These are phyloP conservation scores for Besnoitia besnoiti DNA, from an alignment of 169 alveolate genomes.

Conservation along the genomic window DNA sequence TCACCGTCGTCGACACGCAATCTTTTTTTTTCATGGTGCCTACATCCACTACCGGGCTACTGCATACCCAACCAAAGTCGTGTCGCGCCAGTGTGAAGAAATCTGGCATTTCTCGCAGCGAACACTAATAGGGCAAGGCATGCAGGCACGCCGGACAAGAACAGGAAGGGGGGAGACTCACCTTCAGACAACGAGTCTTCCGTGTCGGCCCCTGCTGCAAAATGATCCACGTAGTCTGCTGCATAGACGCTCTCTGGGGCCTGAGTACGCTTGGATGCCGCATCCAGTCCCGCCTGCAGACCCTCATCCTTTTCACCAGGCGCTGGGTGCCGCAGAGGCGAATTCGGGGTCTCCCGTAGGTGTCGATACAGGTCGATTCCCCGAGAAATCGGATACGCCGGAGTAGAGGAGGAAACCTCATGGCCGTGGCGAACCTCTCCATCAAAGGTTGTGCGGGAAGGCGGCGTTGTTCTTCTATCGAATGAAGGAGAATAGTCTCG, in stretches of 20 bases:
- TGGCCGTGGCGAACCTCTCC: not conserved
- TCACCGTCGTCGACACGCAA: too few species aligned
- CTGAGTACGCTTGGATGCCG: not conserved
- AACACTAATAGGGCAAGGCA: not conserved
- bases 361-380: not conserved
- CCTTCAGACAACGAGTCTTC: not conserved
- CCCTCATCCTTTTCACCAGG: not conserved
- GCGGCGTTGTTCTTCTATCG: not conserved
- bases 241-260: not conserved
- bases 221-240: not conserved
- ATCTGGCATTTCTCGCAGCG: too few species aligned
- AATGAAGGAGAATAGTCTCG: not conserved
- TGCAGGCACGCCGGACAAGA: not conserved
- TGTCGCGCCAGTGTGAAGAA: too few species aligned
- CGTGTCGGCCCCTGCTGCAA: not conserved
- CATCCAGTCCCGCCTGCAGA: not conserved
- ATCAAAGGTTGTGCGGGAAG: not conserved
- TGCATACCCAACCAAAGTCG: too few species aligned
- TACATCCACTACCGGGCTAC: too few species aligned
- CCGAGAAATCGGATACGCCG: too few species aligned
- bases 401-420: too few species aligned
- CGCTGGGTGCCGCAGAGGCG: not conserved
- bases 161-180: not conserved
- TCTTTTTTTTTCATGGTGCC: too few species aligned
- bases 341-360: not conserved